Conservation (phyloP, 495 filamentous ascomycete species). For the Tuber brumale region DNA sequence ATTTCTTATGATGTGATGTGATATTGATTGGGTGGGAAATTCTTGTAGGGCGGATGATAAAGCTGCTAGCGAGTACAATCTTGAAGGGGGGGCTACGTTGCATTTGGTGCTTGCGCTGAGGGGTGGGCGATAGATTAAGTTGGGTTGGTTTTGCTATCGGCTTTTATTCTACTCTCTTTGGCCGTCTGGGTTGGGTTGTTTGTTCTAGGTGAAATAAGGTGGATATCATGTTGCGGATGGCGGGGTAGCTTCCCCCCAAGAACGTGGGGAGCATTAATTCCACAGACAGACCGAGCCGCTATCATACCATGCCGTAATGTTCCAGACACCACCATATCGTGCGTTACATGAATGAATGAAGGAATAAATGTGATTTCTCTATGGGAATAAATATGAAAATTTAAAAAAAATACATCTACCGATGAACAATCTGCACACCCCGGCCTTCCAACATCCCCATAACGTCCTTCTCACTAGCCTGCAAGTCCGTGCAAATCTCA, state of each 20-base stretch:
- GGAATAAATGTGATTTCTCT: neutral
- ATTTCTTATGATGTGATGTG: neutral
- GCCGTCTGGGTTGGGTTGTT: neutral
- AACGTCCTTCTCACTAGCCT: slow-evolving; percentile 54
- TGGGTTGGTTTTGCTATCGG: neutral
- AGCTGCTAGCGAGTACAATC: slow-evolving; percentile 73
- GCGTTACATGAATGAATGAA: neutral
- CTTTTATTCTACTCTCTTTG: neutral
- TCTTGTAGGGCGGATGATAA: slow-evolving; percentile 79
- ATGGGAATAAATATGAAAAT: neutral
- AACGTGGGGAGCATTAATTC: neutral
- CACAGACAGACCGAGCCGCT: neutral
- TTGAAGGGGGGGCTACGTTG: slow-evolving; percentile 87
- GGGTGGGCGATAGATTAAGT: slow-evolving; percentile 52
- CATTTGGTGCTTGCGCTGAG: slow-evolving; percentile 91
- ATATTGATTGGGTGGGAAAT: slow-evolving; percentile 12
- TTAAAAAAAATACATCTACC: slow-evolving; percentile 40
- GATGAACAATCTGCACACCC: slow-evolving; percentile 53
- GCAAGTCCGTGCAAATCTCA: slow-evolving; percentile 66
- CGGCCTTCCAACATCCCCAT: slow-evolving; percentile 49
- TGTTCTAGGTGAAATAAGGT: neutral
- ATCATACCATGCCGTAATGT: neutral
- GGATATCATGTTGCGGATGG: neutral
- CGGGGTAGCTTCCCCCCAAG: neutral
- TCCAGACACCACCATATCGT: neutral